A percentile compares a stretch with the other conserved stretches of the same genome.
Evolutionary conservation across 441 rosid genomes (phyloP).

Genomic region (Rhodomyrtus psidioides): DNA sequence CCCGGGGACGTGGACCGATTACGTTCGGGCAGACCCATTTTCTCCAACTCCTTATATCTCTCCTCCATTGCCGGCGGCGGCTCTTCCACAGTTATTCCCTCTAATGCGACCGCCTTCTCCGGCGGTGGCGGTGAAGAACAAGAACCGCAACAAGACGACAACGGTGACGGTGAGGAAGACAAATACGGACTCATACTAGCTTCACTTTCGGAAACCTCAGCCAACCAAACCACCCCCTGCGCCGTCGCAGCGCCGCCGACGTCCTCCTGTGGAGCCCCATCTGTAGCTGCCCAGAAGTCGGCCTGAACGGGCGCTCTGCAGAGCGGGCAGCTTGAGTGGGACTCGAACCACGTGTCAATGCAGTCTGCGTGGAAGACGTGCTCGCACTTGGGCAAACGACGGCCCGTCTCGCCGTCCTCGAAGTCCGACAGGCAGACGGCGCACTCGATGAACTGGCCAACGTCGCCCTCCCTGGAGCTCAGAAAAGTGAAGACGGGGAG

Average conservation of each 20-base stretch:
- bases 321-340: conserved; percentile 52
- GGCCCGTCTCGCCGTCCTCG: conserved; percentile 35
- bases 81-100: conserved; percentile 24
- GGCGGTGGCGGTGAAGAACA: conserved; percentile 10
- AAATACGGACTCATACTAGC: neutral
- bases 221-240: neutral
- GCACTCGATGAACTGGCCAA: conserved; percentile 19
- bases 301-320: conserved; percentile 47
- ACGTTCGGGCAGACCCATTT: neutral
- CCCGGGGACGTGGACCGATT: conserved; percentile 14
- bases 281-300: neutral
- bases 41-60: conserved; percentile 6
- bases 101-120: conserved; percentile 19
- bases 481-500: conserved; percentile 22
- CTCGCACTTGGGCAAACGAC: conserved; percentile 41
- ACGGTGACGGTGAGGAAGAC: neutral
- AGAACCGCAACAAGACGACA: conserved; percentile 1
- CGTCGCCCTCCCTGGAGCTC: neutral
- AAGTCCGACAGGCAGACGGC: conserved; percentile 54
- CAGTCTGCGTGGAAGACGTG: conserved; percentile 55
- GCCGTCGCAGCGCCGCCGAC: neutral
- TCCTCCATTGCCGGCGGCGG: conserved; percentile 13
- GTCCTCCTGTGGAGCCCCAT: neutral
- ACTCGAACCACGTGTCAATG: conserved; percentile 53
- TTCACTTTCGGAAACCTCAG: neutral